These are phyloP conservation scores for Plasmodium inui DNA, from an alignment of 169 alveolate species.

Conservation along the genomic window DNA sequence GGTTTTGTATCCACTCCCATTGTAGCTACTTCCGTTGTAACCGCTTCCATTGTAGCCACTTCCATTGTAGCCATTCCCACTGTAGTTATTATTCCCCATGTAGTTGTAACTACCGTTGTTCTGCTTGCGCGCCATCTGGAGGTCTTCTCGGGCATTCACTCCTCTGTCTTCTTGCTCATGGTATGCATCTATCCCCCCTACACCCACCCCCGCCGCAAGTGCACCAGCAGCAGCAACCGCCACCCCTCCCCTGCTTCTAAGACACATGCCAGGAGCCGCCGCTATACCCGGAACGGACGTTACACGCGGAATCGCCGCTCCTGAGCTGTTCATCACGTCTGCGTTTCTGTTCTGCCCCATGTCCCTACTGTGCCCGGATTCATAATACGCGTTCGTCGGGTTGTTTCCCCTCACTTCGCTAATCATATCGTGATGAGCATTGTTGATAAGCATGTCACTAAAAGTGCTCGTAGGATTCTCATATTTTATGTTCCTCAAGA, in stretches of 20 bases:
- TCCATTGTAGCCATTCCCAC: neutral
- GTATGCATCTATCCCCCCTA: neutral
- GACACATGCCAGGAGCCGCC: neutral
- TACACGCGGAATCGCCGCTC: neutral
- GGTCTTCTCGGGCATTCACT: neutral
- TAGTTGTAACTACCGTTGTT: neutral
- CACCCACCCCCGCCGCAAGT: neutral
- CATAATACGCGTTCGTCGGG: neutral
- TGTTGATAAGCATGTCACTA: constrained; percentile 16
- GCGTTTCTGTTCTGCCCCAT: neutral
- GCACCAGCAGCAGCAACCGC: neutral
- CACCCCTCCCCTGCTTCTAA: neutral
- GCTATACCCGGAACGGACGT: too few relatives aligned
- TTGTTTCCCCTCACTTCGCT: constrained; percentile 1
- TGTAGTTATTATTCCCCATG: neutral
- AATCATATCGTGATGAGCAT: constrained; percentile 6
- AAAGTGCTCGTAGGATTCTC: constrained; percentile 20
- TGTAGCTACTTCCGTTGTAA: neutral
- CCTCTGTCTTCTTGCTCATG: constrained; percentile 10
- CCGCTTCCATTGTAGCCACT: neutral
- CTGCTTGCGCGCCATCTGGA: constrained; percentile 1
- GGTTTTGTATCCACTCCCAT: neutral
- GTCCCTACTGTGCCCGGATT: neutral
- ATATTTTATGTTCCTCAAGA: constrained; percentile 34
- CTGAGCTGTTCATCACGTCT: neutral